Conservation (phyloP, 306 rosid species). For the Vigna reflexopilosa region DNA sequence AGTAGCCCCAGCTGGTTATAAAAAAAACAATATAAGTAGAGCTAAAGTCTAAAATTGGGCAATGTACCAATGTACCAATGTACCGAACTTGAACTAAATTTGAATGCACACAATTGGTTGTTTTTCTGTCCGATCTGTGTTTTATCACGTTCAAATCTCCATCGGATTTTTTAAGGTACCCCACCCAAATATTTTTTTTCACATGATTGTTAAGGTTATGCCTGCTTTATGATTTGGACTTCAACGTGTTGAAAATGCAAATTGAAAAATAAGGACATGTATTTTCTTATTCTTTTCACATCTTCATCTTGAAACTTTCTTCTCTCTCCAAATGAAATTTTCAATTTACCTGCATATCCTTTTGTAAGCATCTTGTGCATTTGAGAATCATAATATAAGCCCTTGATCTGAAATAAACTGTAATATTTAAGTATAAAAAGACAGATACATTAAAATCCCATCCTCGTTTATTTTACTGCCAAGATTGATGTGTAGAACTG, state of each 20-base stretch:
- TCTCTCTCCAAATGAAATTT: neutral
- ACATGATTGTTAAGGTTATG: neutral
- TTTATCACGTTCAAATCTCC: neutral
- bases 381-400: no score
- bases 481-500: no score
- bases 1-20: no score
- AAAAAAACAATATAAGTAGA: neutral
- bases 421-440: no score
- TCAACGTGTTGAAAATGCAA: no score
- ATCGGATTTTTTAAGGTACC: neutral
- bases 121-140: neutral
- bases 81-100: constrained; percentile 1
- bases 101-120: neutral
- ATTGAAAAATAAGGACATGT: no score
- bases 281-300: neutral
- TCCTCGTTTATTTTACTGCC: no score
- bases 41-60: neutral
- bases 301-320: neutral
- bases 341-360: neutral
- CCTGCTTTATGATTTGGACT: neutral
- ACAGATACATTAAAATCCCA: no score
- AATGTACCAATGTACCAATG: no score
- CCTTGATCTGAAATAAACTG: no score
- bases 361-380: neutral
- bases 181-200: no score